phyloP scores from a whole-genome alignment of 2,329 filamentous ascomycete genomes.

The Dendryphion nanum region DNA sequence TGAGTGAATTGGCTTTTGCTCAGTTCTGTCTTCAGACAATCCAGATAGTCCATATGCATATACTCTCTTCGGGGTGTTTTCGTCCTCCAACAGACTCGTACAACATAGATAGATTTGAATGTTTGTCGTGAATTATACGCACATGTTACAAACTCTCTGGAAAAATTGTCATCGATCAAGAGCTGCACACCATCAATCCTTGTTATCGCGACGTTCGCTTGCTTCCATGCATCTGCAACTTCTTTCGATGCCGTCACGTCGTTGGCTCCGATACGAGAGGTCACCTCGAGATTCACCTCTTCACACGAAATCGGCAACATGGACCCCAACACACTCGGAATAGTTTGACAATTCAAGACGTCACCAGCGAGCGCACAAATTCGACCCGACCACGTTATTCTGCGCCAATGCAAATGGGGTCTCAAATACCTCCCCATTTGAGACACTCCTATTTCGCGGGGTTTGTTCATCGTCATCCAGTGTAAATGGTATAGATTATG shows the following conservation, averaged over 20 bases:
- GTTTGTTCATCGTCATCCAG: not conserved
- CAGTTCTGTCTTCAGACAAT: not conserved
- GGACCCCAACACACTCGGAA: not conserved
- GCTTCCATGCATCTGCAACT: not conserved
- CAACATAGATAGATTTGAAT: not conserved
- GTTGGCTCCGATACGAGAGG: too few species aligned
- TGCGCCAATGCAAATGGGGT: not conserved
- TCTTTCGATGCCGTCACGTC: not conserved
- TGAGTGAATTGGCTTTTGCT: not conserved
- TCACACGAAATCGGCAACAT: not conserved
- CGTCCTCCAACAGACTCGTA: not conserved
- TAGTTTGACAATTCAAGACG: not conserved
- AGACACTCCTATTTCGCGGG: too few species aligned
- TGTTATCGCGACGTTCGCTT: too few species aligned
- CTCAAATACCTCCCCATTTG: not conserved
- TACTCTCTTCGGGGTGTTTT: not conserved
- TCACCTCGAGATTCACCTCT: not conserved
- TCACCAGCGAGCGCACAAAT: not conserved
- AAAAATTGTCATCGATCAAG: not conserved
- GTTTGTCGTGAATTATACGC: not conserved
- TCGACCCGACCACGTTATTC: not conserved
- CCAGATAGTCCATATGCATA: not conserved
- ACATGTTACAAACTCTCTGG: not conserved
- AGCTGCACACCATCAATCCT: not conserved
- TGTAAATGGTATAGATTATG: not conserved